phyloP scores from a whole-genome alignment of 441 rosid genomes.

The Gossypium lobatum region DNA sequence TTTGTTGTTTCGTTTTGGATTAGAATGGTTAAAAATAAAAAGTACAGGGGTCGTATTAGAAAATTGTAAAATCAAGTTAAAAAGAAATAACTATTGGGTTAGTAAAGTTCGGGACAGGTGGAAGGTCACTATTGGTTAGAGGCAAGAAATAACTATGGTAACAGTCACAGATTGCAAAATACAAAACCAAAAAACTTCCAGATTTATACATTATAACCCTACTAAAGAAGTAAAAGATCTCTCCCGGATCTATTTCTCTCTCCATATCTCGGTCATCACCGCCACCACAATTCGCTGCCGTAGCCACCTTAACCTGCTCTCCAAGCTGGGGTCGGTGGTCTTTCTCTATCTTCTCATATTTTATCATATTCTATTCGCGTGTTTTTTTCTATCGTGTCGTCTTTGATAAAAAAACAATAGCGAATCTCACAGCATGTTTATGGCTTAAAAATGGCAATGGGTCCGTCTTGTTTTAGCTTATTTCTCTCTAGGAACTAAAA shows the following conservation, averaged over 20 bases:
- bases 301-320: neutral
- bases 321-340: neutral
- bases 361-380: neutral
- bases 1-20: neutral
- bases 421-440: neutral
- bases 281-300: neutral
- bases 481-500: neutral
- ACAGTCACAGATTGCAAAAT: neutral
- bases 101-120: neutral
- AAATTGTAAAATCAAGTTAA: neutral
- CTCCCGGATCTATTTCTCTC: constrained; percentile 2
- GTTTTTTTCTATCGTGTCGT: neutral
- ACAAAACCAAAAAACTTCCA: neutral
- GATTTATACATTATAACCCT: neutral
- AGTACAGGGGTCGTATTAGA: neutral
- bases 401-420: neutral
- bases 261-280: neutral
- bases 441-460: neutral
- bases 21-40: neutral
- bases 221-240: neutral
- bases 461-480: neutral
- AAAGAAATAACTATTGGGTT: neutral
- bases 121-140: neutral
- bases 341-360: neutral
- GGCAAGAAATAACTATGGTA: neutral